Conservation (phyloP, 192 early-diverging fungal genomes). For the Mycoemilia scoparia region DNA sequence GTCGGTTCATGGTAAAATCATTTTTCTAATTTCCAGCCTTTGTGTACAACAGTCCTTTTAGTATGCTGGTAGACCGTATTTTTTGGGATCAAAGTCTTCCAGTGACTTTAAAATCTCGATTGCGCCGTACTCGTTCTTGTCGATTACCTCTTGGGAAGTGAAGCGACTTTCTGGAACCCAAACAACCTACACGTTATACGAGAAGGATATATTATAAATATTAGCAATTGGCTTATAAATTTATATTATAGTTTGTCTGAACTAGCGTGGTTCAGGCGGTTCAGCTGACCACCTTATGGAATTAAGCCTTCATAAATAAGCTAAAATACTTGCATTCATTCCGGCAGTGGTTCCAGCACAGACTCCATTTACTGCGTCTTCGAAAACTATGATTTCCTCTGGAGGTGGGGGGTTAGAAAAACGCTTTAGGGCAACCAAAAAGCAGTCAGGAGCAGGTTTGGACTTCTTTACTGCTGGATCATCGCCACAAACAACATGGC, state of each 20-base stretch:
- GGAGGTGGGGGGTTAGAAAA: slow-evolving; percentile 28
- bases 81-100: slow-evolving; percentile 45
- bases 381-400: slow-evolving; percentile 73
- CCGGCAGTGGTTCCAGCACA: slow-evolving; percentile 60
- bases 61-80: slow-evolving; percentile 41
- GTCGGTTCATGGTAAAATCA: too few species aligned
- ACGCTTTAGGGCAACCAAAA: slow-evolving; percentile 47
- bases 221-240: not conserved
- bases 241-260: too few species aligned
- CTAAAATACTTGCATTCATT: slow-evolving; percentile 44
- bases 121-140: slow-evolving; percentile 29
- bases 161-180: slow-evolving; percentile 75
- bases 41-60: too few species aligned
- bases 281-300: not conserved
- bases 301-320: not conserved
- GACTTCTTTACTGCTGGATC: slow-evolving; percentile 56
- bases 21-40: too few species aligned
- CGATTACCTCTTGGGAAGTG: slow-evolving; percentile 22
- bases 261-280: not conserved
- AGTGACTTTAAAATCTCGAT: slow-evolving; percentile 38
- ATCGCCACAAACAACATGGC: slow-evolving; percentile 67
- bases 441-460: slow-evolving; percentile 87
- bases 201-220: slow-evolving; percentile 4
- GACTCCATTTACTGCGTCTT: slow-evolving; percentile 72
- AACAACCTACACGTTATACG: slow-evolving; percentile 27